Base-by-base conservation (phyloP, 208 protist genomes). In the Endotrypanum monterogeii region DNA sequence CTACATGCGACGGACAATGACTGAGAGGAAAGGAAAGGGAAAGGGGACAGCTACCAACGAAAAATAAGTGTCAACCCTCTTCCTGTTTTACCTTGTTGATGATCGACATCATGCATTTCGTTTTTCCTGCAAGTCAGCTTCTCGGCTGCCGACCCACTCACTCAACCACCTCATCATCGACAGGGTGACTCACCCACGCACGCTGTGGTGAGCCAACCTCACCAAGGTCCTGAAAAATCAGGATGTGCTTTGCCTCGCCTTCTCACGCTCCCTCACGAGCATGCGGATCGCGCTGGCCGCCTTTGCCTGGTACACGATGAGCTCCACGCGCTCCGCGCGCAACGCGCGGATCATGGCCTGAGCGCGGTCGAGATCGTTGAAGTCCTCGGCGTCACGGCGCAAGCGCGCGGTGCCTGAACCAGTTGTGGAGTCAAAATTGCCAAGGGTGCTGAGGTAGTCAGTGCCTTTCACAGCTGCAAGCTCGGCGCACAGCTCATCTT, bases 241-340 rank as follows among this genome's bases (percentile, higher is more conserved):
- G 25, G 65, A 46, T 14, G 46, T 54, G 48, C 78, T 63, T 18
- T 63, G 69, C 76, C 65, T 41, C 37, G 84, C 75, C 6, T 66
- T 71, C 30, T 88, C 84, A 37, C 89, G 89, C 78, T 96, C 91
- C n/a, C 77, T 76, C 52, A 80, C 83, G 9, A 96, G 78, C 79
- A 94, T 74, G 56, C 88, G 87, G 37, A 96, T 96, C 23, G 91
- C 91, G 67, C 88, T 85, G 58, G 83, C 83, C 4, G 91, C 83
- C 80, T 90, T 91, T 25, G 65, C 78, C 76, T 96, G 89, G 73
- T 96, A 96, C 32, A 90, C 75, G 51, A 90, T 86, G 46, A 91
- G 75, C 51, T 96, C 91, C 50, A 78, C 32, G 0, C 86, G 82
- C 73, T 96, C 91, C 62, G 83, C 69, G 23, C 84, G 83, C 28